Evolutionary conservation across 306 rosid genomes (phyloP).

Genomic region (Macrotyloma uniflorum): DNA sequence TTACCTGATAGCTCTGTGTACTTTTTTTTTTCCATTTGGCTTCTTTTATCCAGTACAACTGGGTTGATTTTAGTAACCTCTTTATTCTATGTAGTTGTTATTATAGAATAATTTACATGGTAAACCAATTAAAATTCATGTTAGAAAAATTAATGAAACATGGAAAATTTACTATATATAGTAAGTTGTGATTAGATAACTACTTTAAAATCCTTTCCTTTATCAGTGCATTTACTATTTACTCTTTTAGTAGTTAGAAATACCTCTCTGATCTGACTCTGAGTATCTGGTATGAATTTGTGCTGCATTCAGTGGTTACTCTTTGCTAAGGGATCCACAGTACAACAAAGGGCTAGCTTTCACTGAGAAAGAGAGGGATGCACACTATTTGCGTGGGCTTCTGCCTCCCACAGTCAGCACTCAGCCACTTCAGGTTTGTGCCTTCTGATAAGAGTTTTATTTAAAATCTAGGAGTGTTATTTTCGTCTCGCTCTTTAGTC

Average conservation of each 20-base stretch:
- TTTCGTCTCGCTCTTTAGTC: not conserved
- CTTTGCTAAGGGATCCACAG: conserved; percentile 94
- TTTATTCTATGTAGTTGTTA: not conserved
- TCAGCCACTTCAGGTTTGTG: conserved; percentile 87
- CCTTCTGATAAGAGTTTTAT: not conserved
- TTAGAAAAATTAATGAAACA: not conserved
- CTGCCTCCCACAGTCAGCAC: conserved; percentile 68
- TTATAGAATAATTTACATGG: not conserved
- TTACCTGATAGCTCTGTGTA: not conserved
- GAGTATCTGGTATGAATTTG: conserved; percentile 4
- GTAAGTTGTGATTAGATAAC: not conserved
- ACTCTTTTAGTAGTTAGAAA: not conserved
- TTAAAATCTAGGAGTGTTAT: not conserved
- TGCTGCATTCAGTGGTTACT: conserved; percentile 69
- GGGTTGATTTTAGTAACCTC: not conserved
- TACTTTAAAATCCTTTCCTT: not conserved
- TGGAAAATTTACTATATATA: not conserved
- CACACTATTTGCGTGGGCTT: conserved; percentile 96
- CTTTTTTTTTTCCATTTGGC: not conserved
- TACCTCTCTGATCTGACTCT: not conserved
- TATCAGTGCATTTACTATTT: not conserved
- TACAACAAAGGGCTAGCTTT: conserved; percentile 95
- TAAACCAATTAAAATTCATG: not conserved
- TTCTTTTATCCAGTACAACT: not conserved
- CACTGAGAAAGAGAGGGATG: conserved; percentile 89